Evolutionary conservation across 441 rosid species (phyloP), one percentile per base, ranked within the genome.

Genomic region (Melastoma candidum): DNA sequence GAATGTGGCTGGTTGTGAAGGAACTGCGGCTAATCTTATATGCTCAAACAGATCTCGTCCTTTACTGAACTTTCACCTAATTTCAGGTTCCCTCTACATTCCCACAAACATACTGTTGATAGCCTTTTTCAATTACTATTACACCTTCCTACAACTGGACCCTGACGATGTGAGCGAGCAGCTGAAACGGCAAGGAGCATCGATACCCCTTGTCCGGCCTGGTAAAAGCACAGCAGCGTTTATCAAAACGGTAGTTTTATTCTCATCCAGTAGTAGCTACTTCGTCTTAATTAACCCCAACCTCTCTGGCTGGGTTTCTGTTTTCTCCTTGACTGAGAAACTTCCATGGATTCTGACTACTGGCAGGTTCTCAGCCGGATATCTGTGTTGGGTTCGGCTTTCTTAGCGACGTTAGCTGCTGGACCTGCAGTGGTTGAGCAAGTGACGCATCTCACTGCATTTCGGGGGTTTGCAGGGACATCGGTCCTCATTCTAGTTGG

Each of bases 111-210:
- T 93, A 66, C 64, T 93, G 39, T 74, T 88, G 70, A 84, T 93
- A 64, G 96, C 97, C 60, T 89, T 93, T 80, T 93, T 93, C 82
- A 93, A 89, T 81, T 89, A 89, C 77, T 93, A 89, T 76, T 89
- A 93, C 74, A 89, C 99, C 51, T 93, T 93, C 77, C 82, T 89
- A 49, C 99, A 93, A 79, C 71, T 89, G 79, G 99, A 86, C 64
- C 97, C 97, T 39, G 99, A 93, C 58, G 96, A 93, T 70, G 90
- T 93, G 56, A 93, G 99, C 11, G 96, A 93, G 67, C 97, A 93
- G 60, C 57, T 93, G 71, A 89, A 93, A 71, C 85, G 96, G 12
- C 99, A 93, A 74, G 96, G 99, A 61, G 99, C 93, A 11, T 93
- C 96, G 1, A 89, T 93, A 64, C 99, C 99, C 29, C 74, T 84